These are phyloP conservation scores for Curvularia sp. DNA, from an alignment of 2,329 filamentous ascomycete genomes.

Conservation along the genomic window DNA sequence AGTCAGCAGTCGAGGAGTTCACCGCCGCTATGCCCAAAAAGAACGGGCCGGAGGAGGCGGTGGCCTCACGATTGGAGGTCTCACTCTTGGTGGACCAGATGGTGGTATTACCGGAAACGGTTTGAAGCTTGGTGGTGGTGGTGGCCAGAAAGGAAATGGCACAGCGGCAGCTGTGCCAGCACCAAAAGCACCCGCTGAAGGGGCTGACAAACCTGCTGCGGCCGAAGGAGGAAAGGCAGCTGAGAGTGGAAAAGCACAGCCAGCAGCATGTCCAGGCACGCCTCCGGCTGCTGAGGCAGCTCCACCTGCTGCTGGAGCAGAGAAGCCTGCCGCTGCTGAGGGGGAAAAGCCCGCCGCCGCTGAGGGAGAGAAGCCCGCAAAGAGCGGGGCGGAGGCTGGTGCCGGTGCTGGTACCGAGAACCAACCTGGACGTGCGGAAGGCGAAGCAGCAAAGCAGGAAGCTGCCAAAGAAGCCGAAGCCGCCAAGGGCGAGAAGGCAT, in stretches of 20 bases:
- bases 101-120: conserved; percentile 39
- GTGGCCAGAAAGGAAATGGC: not conserved
- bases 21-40: conserved; percentile 1
- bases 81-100: conserved; percentile 40
- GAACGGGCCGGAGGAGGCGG: conserved; percentile 20
- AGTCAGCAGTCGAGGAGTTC: conserved; percentile 2
- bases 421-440: conserved; percentile 28
- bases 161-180: not conserved
- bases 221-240: conserved; percentile 5
- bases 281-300: too few species aligned
- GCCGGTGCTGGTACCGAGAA: conserved; percentile 29
- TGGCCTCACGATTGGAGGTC: conserved; percentile 37
- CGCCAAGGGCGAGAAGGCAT: conserved; percentile 25
- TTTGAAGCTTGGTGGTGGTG: not conserved
- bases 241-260: conserved; percentile 3
- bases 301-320: not conserved
- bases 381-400: not conserved
- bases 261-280: not conserved
- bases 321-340: conserved; percentile 12
- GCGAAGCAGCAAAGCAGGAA: conserved; percentile 22
- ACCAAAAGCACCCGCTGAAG: not conserved
- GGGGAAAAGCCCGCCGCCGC: conserved; percentile 10
- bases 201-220: conserved; percentile 13
- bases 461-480: conserved; percentile 9
- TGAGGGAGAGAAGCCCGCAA: not conserved